Evolutionary conservation across 2,329 filamentous ascomycete species (phyloP), one percentile per base, ranked within the genome.

Genomic region (Pseudogymnoascus sp.): DNA sequence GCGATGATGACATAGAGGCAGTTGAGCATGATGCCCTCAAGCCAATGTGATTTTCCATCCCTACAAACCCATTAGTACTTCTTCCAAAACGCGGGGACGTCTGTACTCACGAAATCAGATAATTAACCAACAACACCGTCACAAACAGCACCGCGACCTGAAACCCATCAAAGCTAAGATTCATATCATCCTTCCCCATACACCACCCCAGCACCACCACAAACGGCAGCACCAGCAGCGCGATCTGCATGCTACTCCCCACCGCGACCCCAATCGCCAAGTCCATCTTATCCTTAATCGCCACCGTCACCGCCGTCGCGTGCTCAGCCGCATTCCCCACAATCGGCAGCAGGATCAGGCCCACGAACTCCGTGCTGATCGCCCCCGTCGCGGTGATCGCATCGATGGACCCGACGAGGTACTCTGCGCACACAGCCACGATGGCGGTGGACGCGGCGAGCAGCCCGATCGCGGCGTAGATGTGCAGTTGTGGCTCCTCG

Each of bases 91-190:
- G 3, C 11, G 2, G 40, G 17, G 19, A 10, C 19, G 1, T n/a
- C 6, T 23, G 9, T 13, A 50, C 44, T 53, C 82, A 53, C 44
- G 44, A 53, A 60, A 96, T 91, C 47, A 96, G 77, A 73, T 96
- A 96, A 73, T 96, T 96, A 64, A 93, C 89, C 35, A 96, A 81
- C 44, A 96, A 84, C 0, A 91, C 90, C 1, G 90, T 87, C 11
- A 95, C 89, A 69, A 96, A 96, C 42, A 96, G 78, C 42, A 89
- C 87, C 21, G 92, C 88, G 13, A 96, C 87, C 77, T 96, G 91
- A 79, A 97, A 97, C 0, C 87, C 87, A 72, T 90, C 87, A 69
- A 90, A 89, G 70, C 83, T 83, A 4, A 90, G 78, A 7, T 83
- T 87, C 86, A 89, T 87, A 38, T 80, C 76, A 60, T 83, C 86